A percentile compares a stretch with the other conserved stretches of the same genome.
These are phyloP conservation scores for Mycena galopus DNA, from an alignment of 768 basidiomycete species.

Conservation along the genomic window DNA sequence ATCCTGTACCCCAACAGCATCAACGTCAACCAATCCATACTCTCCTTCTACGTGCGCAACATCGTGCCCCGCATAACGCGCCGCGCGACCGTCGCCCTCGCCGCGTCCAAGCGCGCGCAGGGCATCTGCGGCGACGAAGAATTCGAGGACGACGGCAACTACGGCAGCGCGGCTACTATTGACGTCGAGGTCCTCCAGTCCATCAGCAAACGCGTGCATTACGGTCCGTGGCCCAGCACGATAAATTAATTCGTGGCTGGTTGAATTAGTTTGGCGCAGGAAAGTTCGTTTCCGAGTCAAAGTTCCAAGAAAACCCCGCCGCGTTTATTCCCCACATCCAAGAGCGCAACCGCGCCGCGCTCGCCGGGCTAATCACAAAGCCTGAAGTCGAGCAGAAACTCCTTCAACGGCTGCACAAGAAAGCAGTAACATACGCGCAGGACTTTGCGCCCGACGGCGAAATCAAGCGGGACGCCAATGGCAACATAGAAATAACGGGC, in stretches of 20 bases:
- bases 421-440: conserved; percentile 83
- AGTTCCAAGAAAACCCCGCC: conserved; percentile 88
- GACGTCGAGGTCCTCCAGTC: conserved; percentile 98
- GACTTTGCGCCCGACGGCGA: conserved; percentile 82
- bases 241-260: neutral
- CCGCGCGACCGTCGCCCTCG: conserved; percentile 74
- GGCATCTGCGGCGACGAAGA: conserved; percentile 78
- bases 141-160: conserved; percentile 95
- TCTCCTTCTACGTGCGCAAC: conserved; percentile 87
- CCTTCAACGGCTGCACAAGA: conserved; percentile 86
- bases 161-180: conserved; percentile 94
- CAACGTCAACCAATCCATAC: conserved; percentile 90
- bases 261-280: conserved; percentile 61
- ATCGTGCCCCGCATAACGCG: conserved; percentile 93
- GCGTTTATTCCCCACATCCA: conserved; percentile 95
- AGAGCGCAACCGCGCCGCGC: conserved; percentile 77
- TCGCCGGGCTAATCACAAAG: conserved; percentile 95
- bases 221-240: conserved; percentile 69
- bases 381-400: conserved; percentile 93
- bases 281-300: conserved; percentile 99
- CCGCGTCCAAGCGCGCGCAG: conserved; percentile 72
- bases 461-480: conserved; percentile 49
- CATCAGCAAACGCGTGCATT: conserved; percentile 98
- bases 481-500: conserved; percentile 49
- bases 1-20: conserved; percentile 84